These are phyloP conservation scores for Brassica incana DNA, from an alignment of 345 rosid genomes.

Conservation along the genomic window DNA sequence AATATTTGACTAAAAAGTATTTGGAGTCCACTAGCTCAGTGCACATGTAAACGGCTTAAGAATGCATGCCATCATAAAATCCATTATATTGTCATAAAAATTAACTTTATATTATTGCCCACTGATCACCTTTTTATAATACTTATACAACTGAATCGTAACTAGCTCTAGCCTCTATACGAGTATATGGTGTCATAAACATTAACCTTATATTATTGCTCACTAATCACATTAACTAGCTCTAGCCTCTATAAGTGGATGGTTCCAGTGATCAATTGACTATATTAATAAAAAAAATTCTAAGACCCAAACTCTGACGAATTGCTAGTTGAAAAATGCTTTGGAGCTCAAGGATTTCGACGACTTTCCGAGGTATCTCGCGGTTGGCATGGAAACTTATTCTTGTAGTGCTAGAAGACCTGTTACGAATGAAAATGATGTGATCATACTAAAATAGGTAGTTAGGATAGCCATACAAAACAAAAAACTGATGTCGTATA, in stretches of 20 bases:
- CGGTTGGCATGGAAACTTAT: too few relatives aligned
- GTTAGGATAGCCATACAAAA: neutral
- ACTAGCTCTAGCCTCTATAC: neutral
- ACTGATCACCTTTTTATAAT: neutral
- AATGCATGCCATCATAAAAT: constrained; percentile 16
- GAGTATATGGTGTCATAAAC: neutral
- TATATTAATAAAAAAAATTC: neutral
- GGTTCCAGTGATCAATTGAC: neutral
- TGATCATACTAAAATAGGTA: too few relatives aligned
- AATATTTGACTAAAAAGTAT: neutral
- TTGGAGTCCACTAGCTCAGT: constrained; percentile 22
- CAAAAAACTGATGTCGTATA: neutral
- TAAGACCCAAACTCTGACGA: neutral
- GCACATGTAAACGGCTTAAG: constrained; percentile 5
- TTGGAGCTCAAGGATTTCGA: neutral
- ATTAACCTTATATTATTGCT: neutral
- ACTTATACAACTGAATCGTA: neutral
- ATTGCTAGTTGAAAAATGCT: neutral
- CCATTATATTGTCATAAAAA: neutral
- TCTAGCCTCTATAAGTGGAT: neutral
- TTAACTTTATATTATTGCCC: neutral
- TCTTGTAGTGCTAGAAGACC: too few relatives aligned
- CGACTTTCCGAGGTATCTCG: neutral
- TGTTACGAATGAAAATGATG: neutral
- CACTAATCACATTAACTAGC: neutral